A percentile compares a stretch with the other conserved stretches of the same genome.
These are phyloP conservation scores for Lasiosphaeriaceae sp. DNA, from an alignment of 495 filamentous ascomycete genomes.

Conservation along the genomic window DNA sequence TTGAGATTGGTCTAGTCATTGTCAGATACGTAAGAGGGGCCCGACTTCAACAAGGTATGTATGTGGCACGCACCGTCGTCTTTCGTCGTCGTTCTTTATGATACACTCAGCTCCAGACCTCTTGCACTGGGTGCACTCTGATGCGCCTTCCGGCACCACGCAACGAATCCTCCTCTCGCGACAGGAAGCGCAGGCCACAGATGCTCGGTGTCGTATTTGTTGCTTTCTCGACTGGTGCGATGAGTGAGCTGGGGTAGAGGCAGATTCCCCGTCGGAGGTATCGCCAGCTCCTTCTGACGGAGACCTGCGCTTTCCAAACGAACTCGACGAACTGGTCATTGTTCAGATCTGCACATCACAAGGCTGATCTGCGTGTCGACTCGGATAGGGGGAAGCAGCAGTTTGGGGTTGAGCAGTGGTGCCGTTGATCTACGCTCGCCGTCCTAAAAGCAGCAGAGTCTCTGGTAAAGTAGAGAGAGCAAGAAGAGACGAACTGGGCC, in stretches of 20 bases:
- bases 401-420: background rate
- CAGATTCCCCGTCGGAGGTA: constrained; percentile 24
- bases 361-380: too few relatives aligned
- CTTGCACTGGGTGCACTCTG: constrained; percentile 52
- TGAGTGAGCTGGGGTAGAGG: constrained; percentile 21
- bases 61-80: constrained; percentile 36
- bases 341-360: background rate
- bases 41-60: background rate
- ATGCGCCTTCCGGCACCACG: constrained; percentile 49
- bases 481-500: background rate
- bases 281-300: constrained; percentile 27
- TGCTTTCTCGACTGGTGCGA: constrained; percentile 26
- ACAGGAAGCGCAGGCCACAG: constrained; percentile 39
- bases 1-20: constrained; percentile 46
- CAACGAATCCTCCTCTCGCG: constrained; percentile 53
- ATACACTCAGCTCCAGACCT: constrained; percentile 47
- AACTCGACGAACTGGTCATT: constrained; percentile 8
- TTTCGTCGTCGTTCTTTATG: constrained; percentile 55
- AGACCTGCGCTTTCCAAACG: constrained; percentile 18
- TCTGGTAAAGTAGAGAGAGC: background rate
- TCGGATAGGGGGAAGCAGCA: background rate
- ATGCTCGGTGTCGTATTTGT: constrained; percentile 36
- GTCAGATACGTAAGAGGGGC: background rate
- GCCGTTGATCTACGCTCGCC: too few relatives aligned
- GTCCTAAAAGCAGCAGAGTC: too few relatives aligned